Evolutionary conservation across 441 rosid species (phyloP), one percentile per base, ranked within the genome.

Genomic region (Isatis lusitanica): DNA sequence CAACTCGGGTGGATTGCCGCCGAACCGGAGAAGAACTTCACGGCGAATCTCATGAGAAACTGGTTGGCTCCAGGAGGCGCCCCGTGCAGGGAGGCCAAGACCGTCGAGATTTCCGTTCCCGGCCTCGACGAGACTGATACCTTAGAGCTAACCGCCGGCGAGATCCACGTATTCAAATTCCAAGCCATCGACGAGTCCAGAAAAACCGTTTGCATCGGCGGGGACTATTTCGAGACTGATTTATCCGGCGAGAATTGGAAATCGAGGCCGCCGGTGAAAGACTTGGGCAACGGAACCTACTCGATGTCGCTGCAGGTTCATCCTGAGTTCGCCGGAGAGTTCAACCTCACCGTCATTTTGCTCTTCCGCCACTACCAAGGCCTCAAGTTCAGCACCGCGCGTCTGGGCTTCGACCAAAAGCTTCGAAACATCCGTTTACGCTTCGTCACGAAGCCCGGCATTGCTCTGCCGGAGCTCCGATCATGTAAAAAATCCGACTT

Each of bases 191-290:
- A 88, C 52, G 91, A 83, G 26, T 79, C 88, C 0, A 77, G 82
- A 21, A 80, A 73, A 38, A 79, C 63, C 0, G 85, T 83, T 0
- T 95, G 99, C 78, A 66, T 64, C 7, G 99, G 98, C 7, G 98
- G 99, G 3, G 99, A 95, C 80, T 91, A 88, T 79, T 95, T 87
- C 50, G 99, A 95, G 74, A 81, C 88, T 1, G 99, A 93, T 78
- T 90, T 95, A 62, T 88, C 98, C 3, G 95, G 99, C 1, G 90
- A 84, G 52, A 79, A 82, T 9, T 95, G 99, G 98, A 95, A 91
- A 76, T 93, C 96, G 0, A 74, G 97, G 68, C 98, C 99, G 17
- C 73, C 81, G 56, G 86, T 95, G 48, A 90, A 79, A 73, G 98
- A 95, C 78, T 90, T 90, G 26, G 88, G 88, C 21, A 86, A 93